Percentiles rank a stretch among this genome's conserved stretches.
Conservation (phyloP, 257 asterid species). For the Penstemon davidsonii region DNA sequence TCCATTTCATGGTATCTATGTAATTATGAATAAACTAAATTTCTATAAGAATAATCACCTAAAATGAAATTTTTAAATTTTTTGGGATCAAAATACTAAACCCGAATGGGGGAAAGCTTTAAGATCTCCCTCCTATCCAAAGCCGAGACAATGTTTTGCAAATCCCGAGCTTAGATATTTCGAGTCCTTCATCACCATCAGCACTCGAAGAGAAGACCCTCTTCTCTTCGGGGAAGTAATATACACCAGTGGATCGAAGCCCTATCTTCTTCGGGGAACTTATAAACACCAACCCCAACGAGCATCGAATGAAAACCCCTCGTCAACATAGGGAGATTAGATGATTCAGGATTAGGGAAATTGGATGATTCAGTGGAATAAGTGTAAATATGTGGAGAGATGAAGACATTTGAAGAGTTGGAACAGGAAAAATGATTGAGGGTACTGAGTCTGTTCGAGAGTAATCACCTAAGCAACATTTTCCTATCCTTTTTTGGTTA, state of each 20-base stretch:
- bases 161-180: slow-evolving; percentile 82
- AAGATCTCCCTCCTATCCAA: slow-evolving; percentile 65
- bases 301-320: slow-evolving; percentile 55
- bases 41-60: too few species aligned
- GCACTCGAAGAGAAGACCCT: slow-evolving; percentile 22
- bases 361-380: slow-evolving; percentile 2
- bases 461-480: background rate
- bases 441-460: slow-evolving; percentile 42
- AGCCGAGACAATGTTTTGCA: slow-evolving; percentile 58
- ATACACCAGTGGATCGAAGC: slow-evolving; percentile 36
- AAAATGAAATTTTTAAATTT: too few species aligned
- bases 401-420: slow-evolving; percentile 23
- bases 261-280: too few species aligned
- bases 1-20: background rate
- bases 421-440: slow-evolving; percentile 37
- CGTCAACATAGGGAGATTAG: slow-evolving; percentile 10
- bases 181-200: slow-evolving; percentile 70
- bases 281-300: slow-evolving; percentile 46
- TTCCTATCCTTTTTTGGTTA: too few species aligned
- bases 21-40: too few species aligned
- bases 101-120: slow-evolving; percentile 93
- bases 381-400: slow-evolving; percentile 24
- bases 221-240: slow-evolving; percentile 48
- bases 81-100: slow-evolving; percentile 7
- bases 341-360: slow-evolving; percentile 19